Conservation (phyloP, 495 filamentous ascomycete species). For the Penicillium ucsense region DNA sequence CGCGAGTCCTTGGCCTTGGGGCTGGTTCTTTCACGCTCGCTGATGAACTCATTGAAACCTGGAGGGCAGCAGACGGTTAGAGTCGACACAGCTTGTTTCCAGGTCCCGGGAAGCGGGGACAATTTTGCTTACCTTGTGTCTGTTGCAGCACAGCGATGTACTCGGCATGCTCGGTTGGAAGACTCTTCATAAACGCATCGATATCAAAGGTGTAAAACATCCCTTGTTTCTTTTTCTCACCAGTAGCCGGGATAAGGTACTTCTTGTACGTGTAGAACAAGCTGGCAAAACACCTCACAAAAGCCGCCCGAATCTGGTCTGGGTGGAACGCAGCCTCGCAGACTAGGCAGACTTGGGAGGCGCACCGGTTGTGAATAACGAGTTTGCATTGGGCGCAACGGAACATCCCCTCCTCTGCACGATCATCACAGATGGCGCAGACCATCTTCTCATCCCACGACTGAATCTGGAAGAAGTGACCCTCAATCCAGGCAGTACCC, state of each 20-base stretch:
- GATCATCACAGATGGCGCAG: constrained; percentile 85
- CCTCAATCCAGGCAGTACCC: constrained; percentile 83
- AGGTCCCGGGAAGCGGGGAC: neutral
- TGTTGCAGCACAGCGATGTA: constrained; percentile 82
- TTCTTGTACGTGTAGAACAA: constrained; percentile 94
- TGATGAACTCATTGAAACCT: constrained; percentile 96
- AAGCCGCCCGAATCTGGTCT: constrained; percentile 84
- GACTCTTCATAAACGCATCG: constrained; percentile 81
- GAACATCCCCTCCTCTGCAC: constrained; percentile 82
- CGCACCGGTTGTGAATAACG: constrained; percentile 69
- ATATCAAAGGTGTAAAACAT: constrained; percentile 90
- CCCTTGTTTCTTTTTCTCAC: constrained; percentile 77
- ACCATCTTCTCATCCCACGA: constrained; percentile 54
- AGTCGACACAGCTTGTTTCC: neutral
- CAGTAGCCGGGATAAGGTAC: constrained; percentile 61
- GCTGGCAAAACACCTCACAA: constrained; percentile 88
- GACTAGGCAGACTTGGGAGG: constrained; percentile 70
- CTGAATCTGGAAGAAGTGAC: constrained; percentile 76
- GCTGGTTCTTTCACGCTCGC: constrained; percentile 61
- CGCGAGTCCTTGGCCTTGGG: constrained; percentile 47
- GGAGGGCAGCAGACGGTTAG: neutral
- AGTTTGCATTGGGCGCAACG: constrained; percentile 72
- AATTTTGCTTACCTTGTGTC: constrained; percentile 63
- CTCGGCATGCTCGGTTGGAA: constrained; percentile 83
- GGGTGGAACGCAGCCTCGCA: constrained; percentile 85